phyloP scores from a whole-genome alignment of 2,329 filamentous ascomycete genomes.

The Trichophyton schoenleinii region DNA sequence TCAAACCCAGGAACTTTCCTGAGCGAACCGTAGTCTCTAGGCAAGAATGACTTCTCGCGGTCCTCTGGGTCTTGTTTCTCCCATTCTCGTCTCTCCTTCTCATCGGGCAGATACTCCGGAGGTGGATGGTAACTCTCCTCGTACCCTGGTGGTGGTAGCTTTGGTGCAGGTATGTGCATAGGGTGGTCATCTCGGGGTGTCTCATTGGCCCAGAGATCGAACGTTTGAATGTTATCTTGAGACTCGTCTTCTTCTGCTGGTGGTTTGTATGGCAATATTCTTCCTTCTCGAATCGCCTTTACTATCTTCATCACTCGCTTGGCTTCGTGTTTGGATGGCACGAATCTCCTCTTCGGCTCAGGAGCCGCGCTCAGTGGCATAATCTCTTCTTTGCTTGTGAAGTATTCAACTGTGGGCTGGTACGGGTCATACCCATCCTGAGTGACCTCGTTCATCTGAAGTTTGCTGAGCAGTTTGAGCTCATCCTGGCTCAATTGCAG shows the following conservation, averaged over 20 bases:
- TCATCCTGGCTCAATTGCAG: constrained; percentile 78
- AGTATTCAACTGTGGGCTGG: constrained; percentile 87
- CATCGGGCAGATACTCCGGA: constrained; percentile 78
- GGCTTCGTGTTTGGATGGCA: constrained; percentile 93
- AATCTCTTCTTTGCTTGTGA: constrained; percentile 75
- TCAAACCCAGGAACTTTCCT: constrained; percentile 88
- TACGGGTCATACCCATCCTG: constrained; percentile 88
- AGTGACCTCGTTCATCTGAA: constrained; percentile 79
- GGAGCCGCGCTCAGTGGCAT: constrained; percentile 93
- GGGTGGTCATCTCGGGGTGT: constrained; percentile 66
- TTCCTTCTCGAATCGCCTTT: constrained; percentile 83
- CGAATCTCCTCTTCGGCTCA: constrained; percentile 87
- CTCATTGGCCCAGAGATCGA: constrained; percentile 94
- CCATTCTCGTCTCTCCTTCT: constrained; percentile 75
- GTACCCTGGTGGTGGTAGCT: constrained; percentile 82
- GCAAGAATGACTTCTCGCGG: constrained; percentile 75
- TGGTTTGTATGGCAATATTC: constrained; percentile 80
- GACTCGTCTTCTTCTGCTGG: constrained; percentile 61
- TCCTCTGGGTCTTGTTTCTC: constrained; percentile 75
- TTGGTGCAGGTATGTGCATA: constrained; percentile 92
- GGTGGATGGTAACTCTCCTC: constrained; percentile 96
- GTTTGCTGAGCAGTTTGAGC: constrained; percentile 71
- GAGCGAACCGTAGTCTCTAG: constrained; percentile 67
- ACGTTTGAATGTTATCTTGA: constrained; percentile 58
- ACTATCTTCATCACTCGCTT: constrained; percentile 97